Conservation (phyloP, 2,329 filamentous ascomycete genomes). For the Cryphonectria japonica region DNA sequence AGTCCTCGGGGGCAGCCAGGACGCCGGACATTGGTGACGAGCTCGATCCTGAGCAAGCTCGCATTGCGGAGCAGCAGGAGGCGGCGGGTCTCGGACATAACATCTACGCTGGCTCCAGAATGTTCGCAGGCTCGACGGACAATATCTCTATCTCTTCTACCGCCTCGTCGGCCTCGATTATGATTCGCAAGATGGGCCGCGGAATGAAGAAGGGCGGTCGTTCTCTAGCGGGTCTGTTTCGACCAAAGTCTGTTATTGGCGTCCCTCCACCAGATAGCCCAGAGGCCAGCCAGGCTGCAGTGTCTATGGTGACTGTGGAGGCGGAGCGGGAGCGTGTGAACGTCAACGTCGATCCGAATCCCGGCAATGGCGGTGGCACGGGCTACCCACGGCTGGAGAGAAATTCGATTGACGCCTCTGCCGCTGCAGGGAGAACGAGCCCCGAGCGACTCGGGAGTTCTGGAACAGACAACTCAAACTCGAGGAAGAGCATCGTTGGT, state of each 20-base stretch:
- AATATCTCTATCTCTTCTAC: slow-evolving; percentile 92
- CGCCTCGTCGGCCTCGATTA: slow-evolving; percentile 85
- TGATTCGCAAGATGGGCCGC: slow-evolving; percentile 98
- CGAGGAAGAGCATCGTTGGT: slow-evolving; percentile 87
- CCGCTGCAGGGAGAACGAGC: slow-evolving; percentile 45
- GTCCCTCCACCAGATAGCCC: slow-evolving; percentile 72
- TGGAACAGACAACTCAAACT: slow-evolving; percentile 62
- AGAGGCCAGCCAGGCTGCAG: slow-evolving; percentile 76
- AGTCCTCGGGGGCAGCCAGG: slow-evolving; percentile 49
- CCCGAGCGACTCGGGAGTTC: slow-evolving; percentile 59
- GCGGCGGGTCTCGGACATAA: slow-evolving; percentile 87
- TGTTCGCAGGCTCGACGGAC: slow-evolving; percentile 90
- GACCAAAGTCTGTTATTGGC: slow-evolving; percentile 89
- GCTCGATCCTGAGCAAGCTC: slow-evolving; percentile 84
- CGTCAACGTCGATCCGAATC: slow-evolving; percentile 70
- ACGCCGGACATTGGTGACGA: slow-evolving; percentile 61
- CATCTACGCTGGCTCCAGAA: slow-evolving; percentile 86
- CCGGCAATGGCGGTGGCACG: slow-evolving; percentile 71
- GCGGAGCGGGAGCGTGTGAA: slow-evolving; percentile 86
- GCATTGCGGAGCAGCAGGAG: slow-evolving; percentile 91
- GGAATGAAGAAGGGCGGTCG: slow-evolving; percentile 95
- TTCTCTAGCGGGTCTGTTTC: slow-evolving; percentile 90
- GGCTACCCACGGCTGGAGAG: slow-evolving; percentile 84
- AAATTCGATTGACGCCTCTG: slow-evolving; percentile 74
- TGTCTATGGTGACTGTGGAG: slow-evolving; percentile 95